Base-by-base conservation (phyloP, 805 yeast genomes). In the Ogataea pini region DNA sequence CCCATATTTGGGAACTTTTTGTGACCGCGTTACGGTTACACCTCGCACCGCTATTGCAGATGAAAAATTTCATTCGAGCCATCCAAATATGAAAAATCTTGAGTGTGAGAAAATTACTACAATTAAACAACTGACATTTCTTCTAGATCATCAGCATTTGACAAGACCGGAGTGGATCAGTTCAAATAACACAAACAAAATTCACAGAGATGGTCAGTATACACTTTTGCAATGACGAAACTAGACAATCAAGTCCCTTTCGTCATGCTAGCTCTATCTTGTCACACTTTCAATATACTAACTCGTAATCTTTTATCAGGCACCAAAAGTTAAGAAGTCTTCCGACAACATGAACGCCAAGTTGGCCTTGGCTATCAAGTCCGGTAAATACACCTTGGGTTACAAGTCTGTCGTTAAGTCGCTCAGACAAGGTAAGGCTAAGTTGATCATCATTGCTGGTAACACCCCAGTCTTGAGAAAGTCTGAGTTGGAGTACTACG, bases 401-500 rank as follows among this genome's bases (percentile, higher is more conserved):
- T 94, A 90, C 96, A 92, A 92, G 84, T 89, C 97, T 66, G 92
- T 95, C 75, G 86, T 94, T 77, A 94, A 94, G 89, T 80, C 98
- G 67, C 83, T 94, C 75, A 91, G 99, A 83, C 89, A 89, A 76
- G 97, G 97, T 74, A 92, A 92, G 85, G 96, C 99, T 68, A 94
- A 94, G 89, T 85, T 94, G 77, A 80, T 94, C 74, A 86, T 94
- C 80, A 84, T 94, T 71, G 96, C 99, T 70, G 94, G 95, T 75
- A 94, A 94, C 94, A 94, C 98, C 72, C 99, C 99, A 80, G 96
- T 92, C 70, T 87, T 94, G 78, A 92, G 98, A 86, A 92, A 94
- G 83, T 89, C 98, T 67, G 99, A 94, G 86, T 85, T 94, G 77
- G 99, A 94, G 85, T 94, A 94, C 86, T 94, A 94, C 89, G 97